Evolutionary conservation across 441 rosid genomes (phyloP).

Genomic region (Populus tomentosa): DNA sequence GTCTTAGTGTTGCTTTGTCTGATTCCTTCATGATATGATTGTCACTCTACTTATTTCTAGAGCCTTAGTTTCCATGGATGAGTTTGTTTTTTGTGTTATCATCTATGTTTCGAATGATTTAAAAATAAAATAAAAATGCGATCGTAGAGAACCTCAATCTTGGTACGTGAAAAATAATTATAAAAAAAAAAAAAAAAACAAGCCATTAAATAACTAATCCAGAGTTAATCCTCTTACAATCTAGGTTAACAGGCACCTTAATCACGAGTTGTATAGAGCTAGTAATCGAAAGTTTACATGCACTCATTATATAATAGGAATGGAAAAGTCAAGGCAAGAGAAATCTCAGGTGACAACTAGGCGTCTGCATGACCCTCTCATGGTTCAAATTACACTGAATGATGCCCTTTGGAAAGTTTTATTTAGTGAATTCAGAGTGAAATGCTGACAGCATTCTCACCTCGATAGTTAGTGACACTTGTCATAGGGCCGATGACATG

Average conservation of each 20-base stretch:
- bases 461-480: conserved; percentile 15
- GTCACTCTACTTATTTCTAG: background rate
- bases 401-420: background rate
- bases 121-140: too few species aligned
- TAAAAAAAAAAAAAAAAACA: too few species aligned
- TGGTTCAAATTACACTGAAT: background rate
- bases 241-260: background rate
- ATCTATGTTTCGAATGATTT: background rate
- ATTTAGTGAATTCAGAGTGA: conserved; percentile 8
- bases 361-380: background rate
- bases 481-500: background rate
- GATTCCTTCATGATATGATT: background rate
- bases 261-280: background rate
- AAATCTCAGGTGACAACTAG: background rate
- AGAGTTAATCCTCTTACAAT: background rate
- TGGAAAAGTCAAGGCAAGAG: background rate
- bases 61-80: background rate
- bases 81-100: background rate
- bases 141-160: background rate
- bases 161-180: background rate
- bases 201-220: background rate
- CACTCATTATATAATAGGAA: too few species aligned
- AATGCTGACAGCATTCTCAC: conserved; percentile 27
- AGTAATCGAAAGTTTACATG: background rate
- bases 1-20: background rate